Evolutionary conservation across 495 filamentous ascomycete genomes (phyloP).

Genomic region (Aspergillus bertholletiae): DNA sequence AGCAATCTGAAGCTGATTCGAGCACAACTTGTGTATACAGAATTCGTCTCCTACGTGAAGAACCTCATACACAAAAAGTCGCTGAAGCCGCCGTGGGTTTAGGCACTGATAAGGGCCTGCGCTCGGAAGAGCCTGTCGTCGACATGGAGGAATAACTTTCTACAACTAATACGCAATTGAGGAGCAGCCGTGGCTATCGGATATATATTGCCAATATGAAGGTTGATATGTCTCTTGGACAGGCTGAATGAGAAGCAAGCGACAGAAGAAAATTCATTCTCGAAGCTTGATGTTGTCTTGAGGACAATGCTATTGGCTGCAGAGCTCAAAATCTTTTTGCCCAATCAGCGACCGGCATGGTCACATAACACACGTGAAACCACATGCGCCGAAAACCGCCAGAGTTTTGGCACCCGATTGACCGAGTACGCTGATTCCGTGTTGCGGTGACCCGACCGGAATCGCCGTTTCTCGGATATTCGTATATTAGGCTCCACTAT

Average conservation of each 20-base stretch:
- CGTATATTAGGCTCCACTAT: slow-evolving; percentile 18
- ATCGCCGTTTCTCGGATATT: slow-evolving; percentile 32
- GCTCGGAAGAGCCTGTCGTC: slow-evolving; percentile 25
- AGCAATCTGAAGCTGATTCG: slow-evolving; percentile 4
- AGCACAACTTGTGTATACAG: slow-evolving; percentile 35
- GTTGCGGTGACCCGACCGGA: slow-evolving; percentile 22
- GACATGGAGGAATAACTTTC: slow-evolving; percentile 33
- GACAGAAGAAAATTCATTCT: neutral
- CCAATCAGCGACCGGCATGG: slow-evolving; percentile 17
- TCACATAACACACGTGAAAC: slow-evolving; percentile 18
- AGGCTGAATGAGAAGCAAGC: neutral
- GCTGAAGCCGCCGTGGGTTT: slow-evolving; percentile 78
- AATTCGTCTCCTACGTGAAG: slow-evolving; percentile 69
- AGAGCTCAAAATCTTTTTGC: slow-evolving; percentile 10
- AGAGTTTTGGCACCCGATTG: slow-evolving; percentile 1
- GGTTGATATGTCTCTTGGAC: neutral
- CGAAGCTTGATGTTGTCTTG: slow-evolving; percentile 9
- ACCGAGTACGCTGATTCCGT: slow-evolving; percentile 26
- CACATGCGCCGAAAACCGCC: slow-evolving; percentile 36
- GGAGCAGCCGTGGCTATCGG: neutral
- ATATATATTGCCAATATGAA: slow-evolving; percentile 5
- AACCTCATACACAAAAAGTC: slow-evolving; percentile 80
- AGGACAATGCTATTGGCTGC: slow-evolving; percentile 13
- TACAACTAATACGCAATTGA: neutral
- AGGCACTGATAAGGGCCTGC: slow-evolving; percentile 58